phyloP scores from a whole-genome alignment of 1,284 basidiomycete species.

The Thecaphora thlaspeos region DNA sequence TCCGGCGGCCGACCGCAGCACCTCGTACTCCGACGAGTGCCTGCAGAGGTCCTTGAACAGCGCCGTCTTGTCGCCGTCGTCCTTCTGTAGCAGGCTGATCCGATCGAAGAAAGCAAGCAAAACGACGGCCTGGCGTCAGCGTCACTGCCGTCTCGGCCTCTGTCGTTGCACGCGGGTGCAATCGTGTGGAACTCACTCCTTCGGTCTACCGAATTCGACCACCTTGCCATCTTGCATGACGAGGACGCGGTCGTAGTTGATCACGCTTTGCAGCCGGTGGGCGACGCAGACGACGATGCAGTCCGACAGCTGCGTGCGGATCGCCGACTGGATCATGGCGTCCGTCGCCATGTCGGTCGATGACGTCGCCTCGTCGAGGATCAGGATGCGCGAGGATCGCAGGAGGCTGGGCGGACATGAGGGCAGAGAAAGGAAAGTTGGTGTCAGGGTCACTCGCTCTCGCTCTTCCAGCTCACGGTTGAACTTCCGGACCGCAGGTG shows the following conservation, averaged over 20 bases:
- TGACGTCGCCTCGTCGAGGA: slow-evolving; percentile 76
- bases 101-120: background rate
- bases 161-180: too few species aligned
- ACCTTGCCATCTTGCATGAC: slow-evolving; percentile 60
- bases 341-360: slow-evolving; percentile 30
- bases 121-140: background rate
- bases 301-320: slow-evolving; percentile 26
- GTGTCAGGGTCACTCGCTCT: too few species aligned
- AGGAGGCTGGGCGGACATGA: slow-evolving; percentile 71
- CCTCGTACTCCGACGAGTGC: slow-evolving; percentile 21
- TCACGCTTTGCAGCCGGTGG: slow-evolving; percentile 27
- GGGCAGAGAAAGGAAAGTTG: slow-evolving; percentile 5
- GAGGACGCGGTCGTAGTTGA: slow-evolving; percentile 71
- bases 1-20: slow-evolving; percentile 21
- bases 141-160: too few species aligned
- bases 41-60: slow-evolving; percentile 23
- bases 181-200: slow-evolving; percentile 13
- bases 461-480: slow-evolving; percentile 1
- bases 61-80: slow-evolving; percentile 10
- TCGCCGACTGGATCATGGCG: slow-evolving; percentile 29
- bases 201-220: slow-evolving; percentile 76
- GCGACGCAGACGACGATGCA: slow-evolving; percentile 59
- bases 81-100: slow-evolving; percentile 12
- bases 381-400: slow-evolving; percentile 72
- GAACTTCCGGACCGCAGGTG: too few species aligned